These are phyloP conservation scores for Blechomonas ayalai DNA, from an alignment of 208 protist genomes.

Conservation along the genomic window DNA sequence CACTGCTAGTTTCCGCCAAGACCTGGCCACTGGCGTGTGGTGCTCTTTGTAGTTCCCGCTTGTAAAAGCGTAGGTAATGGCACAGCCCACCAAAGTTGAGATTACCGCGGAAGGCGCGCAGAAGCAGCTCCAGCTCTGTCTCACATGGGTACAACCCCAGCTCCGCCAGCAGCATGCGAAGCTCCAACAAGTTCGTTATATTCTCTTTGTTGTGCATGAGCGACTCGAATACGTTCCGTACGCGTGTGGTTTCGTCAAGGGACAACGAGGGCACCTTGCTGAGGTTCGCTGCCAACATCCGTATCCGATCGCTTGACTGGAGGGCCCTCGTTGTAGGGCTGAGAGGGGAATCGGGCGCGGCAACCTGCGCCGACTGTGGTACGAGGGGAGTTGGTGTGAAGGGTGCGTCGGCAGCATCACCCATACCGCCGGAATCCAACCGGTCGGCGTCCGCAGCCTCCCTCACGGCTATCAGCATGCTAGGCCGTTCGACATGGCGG, in stretches of 20 bases:
- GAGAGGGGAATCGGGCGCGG: no score
- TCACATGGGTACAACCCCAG: constrained; percentile 71
- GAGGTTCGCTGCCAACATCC: constrained; percentile 15
- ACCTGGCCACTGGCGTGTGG: not conserved
- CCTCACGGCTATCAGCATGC: no score
- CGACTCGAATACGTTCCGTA: constrained; percentile 33
- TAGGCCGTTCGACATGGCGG: no score
- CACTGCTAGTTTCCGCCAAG: not conserved
- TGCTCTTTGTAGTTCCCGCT: constrained; percentile 30
- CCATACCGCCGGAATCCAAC: no score
- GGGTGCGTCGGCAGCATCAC: no score
- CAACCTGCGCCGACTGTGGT: no score
- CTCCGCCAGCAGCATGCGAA: constrained; percentile 62
- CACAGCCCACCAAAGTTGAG: constrained; percentile 55
- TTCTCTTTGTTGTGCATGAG: constrained; percentile 49
- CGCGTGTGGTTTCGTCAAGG: constrained; percentile 51
- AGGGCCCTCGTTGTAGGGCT: no score
- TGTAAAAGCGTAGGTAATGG: constrained; percentile 81
- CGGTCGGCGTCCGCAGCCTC: no score
- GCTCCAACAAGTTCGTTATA: constrained; percentile 55
- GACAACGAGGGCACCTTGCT: constrained; percentile 55
- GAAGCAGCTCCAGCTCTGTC: constrained; percentile 48
- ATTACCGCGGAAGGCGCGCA: constrained; percentile 41
- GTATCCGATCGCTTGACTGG: no score
- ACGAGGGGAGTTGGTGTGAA: no score